Base-by-base conservation (phyloP, 495 filamentous ascomycete species). In the Coniosporium apollinis region DNA sequence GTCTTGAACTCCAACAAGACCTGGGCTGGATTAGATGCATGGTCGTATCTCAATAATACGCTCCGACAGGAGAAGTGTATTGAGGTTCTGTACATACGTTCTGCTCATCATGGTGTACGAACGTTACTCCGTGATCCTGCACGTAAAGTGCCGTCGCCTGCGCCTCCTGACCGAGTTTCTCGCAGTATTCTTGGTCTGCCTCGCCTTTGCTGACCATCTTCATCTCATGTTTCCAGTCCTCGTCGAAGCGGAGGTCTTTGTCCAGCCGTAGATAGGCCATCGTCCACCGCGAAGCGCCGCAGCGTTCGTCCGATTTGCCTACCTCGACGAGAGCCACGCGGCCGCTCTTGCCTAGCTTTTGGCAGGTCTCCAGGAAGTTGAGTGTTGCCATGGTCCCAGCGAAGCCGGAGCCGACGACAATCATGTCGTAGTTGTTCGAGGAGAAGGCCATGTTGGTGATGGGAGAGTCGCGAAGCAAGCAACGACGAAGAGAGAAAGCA, bases 341-440 rank as follows among this genome's bases (percentile, higher is more conserved):
- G 4, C 43, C 46, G 13, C 30, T 41, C 33, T 44, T 44, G 36
- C 41, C 37, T 18, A 29, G n/a, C 15, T 39, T 39, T 20, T 45
- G 41, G 32, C 38, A 44, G 9, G 37, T 42, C 25, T 52, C 44
- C 5, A 49, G 41, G 28, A 47, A 49, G 38, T 46, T 49, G 8
- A 49, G 28, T 1, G 49, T 43, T 3, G 46, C 38, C 46, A 52
- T 47, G 21, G 33, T 44, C 11, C 46, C 43, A 22, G 49, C 46
- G 30, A 52, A 52, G 15, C 49, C 46, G 18, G 44, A 45, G 5
- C 41, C 47, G 5, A 52, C 44, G 11, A 48, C 44, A 9, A 50
- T 37, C 11, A 52, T 28, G 35, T 48, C 49, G 38, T 52, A 48
- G n/a, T n/a, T n/a, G n/a, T n/a, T n/a, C n/a, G n/a, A n/a, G n/a